phyloP scores from a whole-genome alignment of 805 yeast genomes.

The Starmerella bacillaris region DNA sequence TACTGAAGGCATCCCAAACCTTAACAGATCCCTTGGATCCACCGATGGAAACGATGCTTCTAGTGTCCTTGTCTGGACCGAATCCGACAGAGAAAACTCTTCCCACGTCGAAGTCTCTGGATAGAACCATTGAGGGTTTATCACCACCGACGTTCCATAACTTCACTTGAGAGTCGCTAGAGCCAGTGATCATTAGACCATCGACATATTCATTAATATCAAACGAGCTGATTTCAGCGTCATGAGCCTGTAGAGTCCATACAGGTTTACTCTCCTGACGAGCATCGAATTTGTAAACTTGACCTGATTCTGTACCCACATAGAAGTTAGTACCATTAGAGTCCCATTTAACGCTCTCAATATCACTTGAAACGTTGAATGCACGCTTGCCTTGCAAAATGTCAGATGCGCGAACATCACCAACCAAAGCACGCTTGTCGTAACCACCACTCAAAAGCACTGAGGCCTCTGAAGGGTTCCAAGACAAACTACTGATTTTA shows the following conservation, averaged over 20 bases:
- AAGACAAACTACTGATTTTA: constrained; percentile 71
- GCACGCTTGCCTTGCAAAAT: constrained; percentile 38
- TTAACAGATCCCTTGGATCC: constrained; percentile 73
- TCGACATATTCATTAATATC: constrained; percentile 48
- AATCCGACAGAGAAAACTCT: constrained; percentile 68
- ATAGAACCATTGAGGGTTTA: constrained; percentile 68
- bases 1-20: constrained; percentile 83
- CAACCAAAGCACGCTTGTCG: constrained; percentile 53
- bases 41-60: constrained; percentile 71
- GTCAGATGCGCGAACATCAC: constrained; percentile 66
- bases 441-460: constrained; percentile 82
- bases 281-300: constrained; percentile 73
- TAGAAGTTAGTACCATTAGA: constrained; percentile 37
- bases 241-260: constrained; percentile 96
- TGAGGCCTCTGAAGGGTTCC: constrained; percentile 44
- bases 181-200: constrained; percentile 68
- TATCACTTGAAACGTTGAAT: constrained; percentile 54
- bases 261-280: constrained; percentile 45
- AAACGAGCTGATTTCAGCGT: constrained; percentile 74
- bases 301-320: constrained; percentile 86
- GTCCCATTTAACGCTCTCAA: constrained; percentile 67
- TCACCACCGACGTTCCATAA: constrained; percentile 59
- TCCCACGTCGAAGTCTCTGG: constrained; percentile 88
- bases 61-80: constrained; percentile 72
- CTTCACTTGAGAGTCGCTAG: constrained; percentile 72